Conservation (phyloP, 2,329 filamentous ascomycete species). For the Gaeumannomyces tritici region DNA sequence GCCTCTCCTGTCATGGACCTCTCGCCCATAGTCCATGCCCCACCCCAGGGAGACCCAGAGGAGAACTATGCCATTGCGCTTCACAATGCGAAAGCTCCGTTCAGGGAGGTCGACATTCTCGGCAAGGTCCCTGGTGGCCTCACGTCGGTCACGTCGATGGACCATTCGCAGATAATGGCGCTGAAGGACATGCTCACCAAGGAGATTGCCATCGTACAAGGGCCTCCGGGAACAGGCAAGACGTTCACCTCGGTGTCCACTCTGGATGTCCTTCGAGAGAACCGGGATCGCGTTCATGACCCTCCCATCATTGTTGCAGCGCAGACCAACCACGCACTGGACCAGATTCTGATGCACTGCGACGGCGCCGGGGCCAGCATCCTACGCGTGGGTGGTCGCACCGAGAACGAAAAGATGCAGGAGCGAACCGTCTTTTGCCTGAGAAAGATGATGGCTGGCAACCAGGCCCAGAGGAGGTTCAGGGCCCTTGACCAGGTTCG, state of each 20-base stretch:
- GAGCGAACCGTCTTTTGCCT: constrained; percentile 58
- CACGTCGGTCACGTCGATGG: constrained; percentile 35
- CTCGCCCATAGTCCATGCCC: constrained; percentile 19
- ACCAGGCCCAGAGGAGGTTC: constrained; percentile 13
- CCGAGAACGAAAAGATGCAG: constrained; percentile 55
- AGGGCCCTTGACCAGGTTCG: constrained; percentile 17
- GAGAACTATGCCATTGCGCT: background rate
- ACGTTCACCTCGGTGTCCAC: constrained; percentile 72
- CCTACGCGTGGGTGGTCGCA: constrained; percentile 54
- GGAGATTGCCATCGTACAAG: constrained; percentile 68
- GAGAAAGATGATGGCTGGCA: constrained; percentile 20
- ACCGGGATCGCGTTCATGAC: constrained; percentile 38
- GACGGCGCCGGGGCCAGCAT: constrained; percentile 45
- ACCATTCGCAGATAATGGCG: constrained; percentile 61
- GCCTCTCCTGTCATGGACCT: constrained; percentile 21
- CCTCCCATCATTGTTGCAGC: constrained; percentile 70
- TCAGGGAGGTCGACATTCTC: constrained; percentile 11
- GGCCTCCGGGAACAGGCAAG: constrained; percentile 67
- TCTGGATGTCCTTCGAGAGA: constrained; percentile 54
- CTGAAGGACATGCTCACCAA: constrained; percentile 62
- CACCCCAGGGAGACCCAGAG: constrained; percentile 8
- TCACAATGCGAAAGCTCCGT: constrained; percentile 3
- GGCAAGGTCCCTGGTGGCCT: constrained; percentile 12
- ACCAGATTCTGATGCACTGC: constrained; percentile 65
- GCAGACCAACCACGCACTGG: constrained; percentile 85